These are phyloP conservation scores for Paecilomyces sp. DNA, from an alignment of 2,329 filamentous ascomycete species.

Conservation along the genomic window DNA sequence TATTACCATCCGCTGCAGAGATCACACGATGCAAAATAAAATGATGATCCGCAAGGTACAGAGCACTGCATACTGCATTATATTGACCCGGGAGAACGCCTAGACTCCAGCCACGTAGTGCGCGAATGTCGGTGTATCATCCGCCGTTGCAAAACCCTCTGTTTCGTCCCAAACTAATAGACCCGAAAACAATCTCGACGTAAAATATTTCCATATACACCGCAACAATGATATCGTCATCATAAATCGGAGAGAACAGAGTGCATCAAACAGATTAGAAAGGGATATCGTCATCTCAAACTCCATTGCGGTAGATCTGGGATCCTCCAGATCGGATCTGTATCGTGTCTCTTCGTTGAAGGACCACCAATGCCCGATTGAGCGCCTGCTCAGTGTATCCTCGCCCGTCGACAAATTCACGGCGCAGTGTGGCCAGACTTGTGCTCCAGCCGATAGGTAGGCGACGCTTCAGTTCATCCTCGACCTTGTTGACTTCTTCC, in stretches of 20 bases:
- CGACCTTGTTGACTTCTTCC: constrained; percentile 79
- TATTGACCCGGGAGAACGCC: not conserved
- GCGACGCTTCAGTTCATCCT: constrained; percentile 78
- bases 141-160: not conserved
- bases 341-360: constrained; percentile 76
- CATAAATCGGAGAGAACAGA: not conserved
- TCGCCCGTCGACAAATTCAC: constrained; percentile 87
- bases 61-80: not conserved
- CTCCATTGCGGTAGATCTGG: constrained; percentile 42
- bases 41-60: not conserved
- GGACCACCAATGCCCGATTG: constrained; percentile 73
- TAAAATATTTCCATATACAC: not conserved
- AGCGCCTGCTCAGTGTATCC: constrained; percentile 83
- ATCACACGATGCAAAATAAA: not conserved
- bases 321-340: constrained; percentile 43
- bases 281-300: constrained; percentile 18
- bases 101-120: not conserved
- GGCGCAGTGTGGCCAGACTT: constrained; percentile 72
- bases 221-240: not conserved
- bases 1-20: not conserved
- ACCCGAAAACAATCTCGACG: not conserved
- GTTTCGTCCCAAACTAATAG: not conserved
- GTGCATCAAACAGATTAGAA: not conserved
- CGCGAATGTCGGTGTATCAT: not conserved
- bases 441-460: constrained; percentile 95